Conservation (phyloP, 257 asterid species). For the Cinchona pubescens region DNA sequence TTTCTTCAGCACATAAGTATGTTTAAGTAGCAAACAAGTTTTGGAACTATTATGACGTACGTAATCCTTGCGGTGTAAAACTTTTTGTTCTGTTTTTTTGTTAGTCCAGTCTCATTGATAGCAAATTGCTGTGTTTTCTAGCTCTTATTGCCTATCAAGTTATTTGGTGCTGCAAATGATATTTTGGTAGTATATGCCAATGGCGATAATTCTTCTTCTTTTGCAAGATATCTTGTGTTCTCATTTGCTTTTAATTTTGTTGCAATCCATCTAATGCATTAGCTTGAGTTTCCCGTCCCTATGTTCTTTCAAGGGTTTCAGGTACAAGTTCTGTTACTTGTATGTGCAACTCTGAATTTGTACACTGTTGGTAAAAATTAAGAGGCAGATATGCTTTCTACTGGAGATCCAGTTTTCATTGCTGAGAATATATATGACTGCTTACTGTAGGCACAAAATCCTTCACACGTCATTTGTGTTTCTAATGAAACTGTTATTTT, state of each 20-base stretch:
- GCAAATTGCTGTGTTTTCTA: neutral
- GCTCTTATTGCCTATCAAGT: neutral
- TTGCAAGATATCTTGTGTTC: neutral
- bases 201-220: neutral
- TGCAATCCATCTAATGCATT: slow-evolving; percentile 13
- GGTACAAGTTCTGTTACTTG: slow-evolving; percentile 34
- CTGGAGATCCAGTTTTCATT: neutral
- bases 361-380: neutral
- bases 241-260: slow-evolving; percentile 16
- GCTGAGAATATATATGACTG: neutral
- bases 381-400: neutral
- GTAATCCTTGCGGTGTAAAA: neutral
- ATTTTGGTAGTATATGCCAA: neutral
- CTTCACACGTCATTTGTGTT: neutral
- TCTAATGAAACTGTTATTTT: neutral
- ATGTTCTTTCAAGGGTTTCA: slow-evolving; percentile 34
- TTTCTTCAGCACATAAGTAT: neutral
- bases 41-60: neutral
- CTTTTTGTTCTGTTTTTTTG: neutral
- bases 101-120: neutral
- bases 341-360: neutral
- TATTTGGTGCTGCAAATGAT: neutral
- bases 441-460: neutral
- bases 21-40: neutral
- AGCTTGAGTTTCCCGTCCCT: slow-evolving; percentile 11